Evolutionary conservation across 108 stramenopile genomes (phyloP), one percentile per base, ranked within the genome.

Genomic region (Epipyxis sp.): DNA sequence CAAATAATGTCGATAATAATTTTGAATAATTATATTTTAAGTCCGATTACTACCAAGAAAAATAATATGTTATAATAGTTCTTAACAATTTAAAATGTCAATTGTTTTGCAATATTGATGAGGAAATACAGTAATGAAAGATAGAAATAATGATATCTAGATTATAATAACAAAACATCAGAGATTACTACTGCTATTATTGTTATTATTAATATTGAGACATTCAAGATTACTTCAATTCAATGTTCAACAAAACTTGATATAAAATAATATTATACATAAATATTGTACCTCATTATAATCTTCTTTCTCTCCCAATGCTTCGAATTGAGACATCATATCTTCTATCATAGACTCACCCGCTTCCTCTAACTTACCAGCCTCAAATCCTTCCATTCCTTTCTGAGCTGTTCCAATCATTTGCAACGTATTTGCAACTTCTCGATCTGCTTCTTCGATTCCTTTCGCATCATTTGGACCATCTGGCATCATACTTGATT

Each of bases 251-350:
- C n/a, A n/a, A n/a, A n/a, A n/a, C n/a, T n/a, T n/a, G n/a, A n/a
- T n/a, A n/a, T n/a, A n/a, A n/a, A n/a, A n/a, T n/a, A n/a, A n/a
- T n/a, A n/a, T n/a, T n/a, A n/a, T n/a, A n/a, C n/a, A n/a, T n/a
- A n/a, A n/a, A n/a, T n/a, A n/a, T n/a, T n/a, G n/a, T 35, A 95
- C 67, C 1, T 85, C 90, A 77, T 94, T 88, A 42, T 90, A 80
- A 69, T 91, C 90, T 67, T 86, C 82, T 59, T 89, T 90, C 62
- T 88, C 78, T 27, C 87, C 89, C 84, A 91, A 72, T 69, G 81
- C 78, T 77, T 88, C 89, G 65, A 92, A 90, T 77, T 91, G 88
- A 25, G 43, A 59, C 87, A 90, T 91, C 80, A 92, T 86, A 40
- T 88, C 78, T 37, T 44, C 57, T 90, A 92, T 91, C 59, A 91